These are phyloP conservation scores for Allium fistulosum DNA, from an alignment of 106 monocot genomes.

Conservation along the genomic window DNA sequence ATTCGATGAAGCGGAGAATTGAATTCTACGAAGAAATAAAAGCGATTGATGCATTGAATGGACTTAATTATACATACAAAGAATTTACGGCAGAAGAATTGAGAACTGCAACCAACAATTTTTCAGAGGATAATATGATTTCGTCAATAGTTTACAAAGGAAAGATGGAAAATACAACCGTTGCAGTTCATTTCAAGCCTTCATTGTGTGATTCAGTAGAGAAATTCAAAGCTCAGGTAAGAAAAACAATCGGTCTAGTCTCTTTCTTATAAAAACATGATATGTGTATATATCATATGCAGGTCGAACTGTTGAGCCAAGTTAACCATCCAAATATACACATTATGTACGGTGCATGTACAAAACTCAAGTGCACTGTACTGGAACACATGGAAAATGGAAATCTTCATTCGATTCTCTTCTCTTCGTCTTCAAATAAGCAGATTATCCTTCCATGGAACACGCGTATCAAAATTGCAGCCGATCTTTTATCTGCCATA, in stretches of 20 bases:
- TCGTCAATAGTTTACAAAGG: neutral
- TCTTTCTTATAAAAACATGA: neutral
- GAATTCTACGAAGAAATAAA: neutral
- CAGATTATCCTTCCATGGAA: neutral
- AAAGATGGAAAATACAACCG: neutral
- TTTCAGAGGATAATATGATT: conserved; percentile 2
- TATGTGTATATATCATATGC: neutral
- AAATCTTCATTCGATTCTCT: neutral
- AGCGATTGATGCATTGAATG: neutral
- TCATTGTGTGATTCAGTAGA: neutral
- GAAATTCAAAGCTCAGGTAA: conserved; percentile 3
- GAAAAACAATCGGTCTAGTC: neutral
- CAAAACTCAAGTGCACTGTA: conserved; percentile 7
- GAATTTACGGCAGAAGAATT: conserved; percentile 4
- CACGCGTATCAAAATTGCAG: neutral
- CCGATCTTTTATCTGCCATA: conserved; percentile 1
- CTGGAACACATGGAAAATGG: conserved; percentile 8
- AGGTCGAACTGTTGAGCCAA: neutral
- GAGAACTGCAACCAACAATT: neutral
- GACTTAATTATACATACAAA: neutral
- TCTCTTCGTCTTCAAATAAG: neutral
- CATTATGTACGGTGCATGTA: conserved; percentile 1
- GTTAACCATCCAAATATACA: conserved; percentile 1
- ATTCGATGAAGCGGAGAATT: neutral
- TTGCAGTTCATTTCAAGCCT: neutral